A percentile compares a stretch with the other conserved stretches of the same genome.
Evolutionary conservation across 345 rosid species (phyloP).

Genomic region (thale cress (Arabidopsis thaliana)): TAIR10.1 NC_003076.8:7341001-7341500

Average conservation of each 20-base stretch:
- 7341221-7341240: conserved; percentile 65
- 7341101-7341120: neutral
- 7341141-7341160: conserved; percentile 13
- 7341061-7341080: conserved; percentile 70
- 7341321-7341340: conserved; percentile 67
- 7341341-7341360: conserved; percentile 66
- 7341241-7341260: conserved; percentile 90
- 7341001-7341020: conserved; percentile 83
- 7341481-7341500: neutral
- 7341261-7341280: conserved; percentile 54
- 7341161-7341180: conserved; percentile 26
- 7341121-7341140: neutral
- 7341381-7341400: conserved; percentile 84
- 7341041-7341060: conserved; percentile 92
- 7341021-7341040: conserved; percentile 96
- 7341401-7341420: conserved; percentile 80
- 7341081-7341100: conserved; percentile 65
- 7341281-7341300: conserved; percentile 61
- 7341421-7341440: conserved; percentile 98
- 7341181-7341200: conserved; percentile 63
- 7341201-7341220: conserved; percentile 62
- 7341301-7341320: conserved; percentile 62
- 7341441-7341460: conserved; percentile 23
- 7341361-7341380: conserved; percentile 70
- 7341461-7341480: neutral